A percentile compares a stretch with the other conserved stretches of the same genome.
phyloP scores from a whole-genome alignment of 306 rosid species.

The Gleditsia sinensis region DNA sequence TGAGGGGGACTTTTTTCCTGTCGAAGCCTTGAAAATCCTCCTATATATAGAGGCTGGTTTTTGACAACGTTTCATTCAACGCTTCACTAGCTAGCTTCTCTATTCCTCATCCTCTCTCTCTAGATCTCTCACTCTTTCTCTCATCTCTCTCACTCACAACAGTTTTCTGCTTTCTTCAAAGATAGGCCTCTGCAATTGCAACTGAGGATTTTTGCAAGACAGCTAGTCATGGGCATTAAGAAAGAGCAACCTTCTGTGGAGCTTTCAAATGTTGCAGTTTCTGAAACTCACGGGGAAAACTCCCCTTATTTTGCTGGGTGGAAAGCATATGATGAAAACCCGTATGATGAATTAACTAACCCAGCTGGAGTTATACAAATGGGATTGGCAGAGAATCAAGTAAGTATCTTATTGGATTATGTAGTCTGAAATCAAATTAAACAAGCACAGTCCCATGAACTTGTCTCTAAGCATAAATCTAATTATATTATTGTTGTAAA shows the following conservation, averaged over 20 bases:
- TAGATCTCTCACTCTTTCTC: not conserved
- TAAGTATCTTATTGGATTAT: conserved; percentile 43
- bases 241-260: conserved; percentile 54
- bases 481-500: conserved; percentile 15
- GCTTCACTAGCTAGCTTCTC: not conserved
- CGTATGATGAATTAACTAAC: conserved; percentile 64
- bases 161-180: conserved; percentile 26
- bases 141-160: conserved; percentile 25
- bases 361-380: conserved; percentile 85
- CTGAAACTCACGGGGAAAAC: conserved; percentile 91
- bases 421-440: not conserved
- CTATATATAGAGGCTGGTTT: conserved; percentile 44
- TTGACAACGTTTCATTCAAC: conserved; percentile 54
- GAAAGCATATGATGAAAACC: conserved; percentile 91
- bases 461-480: not conserved
- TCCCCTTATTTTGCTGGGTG: conserved; percentile 97
- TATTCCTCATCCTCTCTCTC: conserved; percentile 11
- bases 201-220: not conserved
- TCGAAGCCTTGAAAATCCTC: conserved; percentile 27
- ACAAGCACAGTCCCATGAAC: not conserved
- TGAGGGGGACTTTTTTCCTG: conserved; percentile 16
- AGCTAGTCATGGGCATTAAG: conserved; percentile 61
- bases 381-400: conserved; percentile 98
- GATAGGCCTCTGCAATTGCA: not conserved
- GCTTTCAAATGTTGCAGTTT: conserved; percentile 71